Base-by-base conservation (phyloP, 2,329 filamentous ascomycete species). In the Myriangium duriaei region DNA sequence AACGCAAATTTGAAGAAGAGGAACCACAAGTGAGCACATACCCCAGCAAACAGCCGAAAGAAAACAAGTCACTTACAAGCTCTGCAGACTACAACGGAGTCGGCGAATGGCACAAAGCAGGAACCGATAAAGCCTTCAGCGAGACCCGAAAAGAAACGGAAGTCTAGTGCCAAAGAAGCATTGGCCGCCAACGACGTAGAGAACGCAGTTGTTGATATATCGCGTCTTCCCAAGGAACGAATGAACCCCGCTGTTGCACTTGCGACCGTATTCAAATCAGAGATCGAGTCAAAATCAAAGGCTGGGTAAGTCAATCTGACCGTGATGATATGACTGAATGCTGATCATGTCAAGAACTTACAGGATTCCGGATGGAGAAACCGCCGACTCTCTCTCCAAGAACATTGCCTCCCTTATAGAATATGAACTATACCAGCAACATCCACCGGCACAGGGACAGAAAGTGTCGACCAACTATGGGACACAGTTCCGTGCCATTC, bases 331-430 rank as follows among this genome's bases (percentile, higher is more conserved):
- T 5, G 14, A 15, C n/a, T 4, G 5, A 12, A 37, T 17, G 11
- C 36, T 30, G 17, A 28, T 17, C 9, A 18, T 11, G 4, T 14
- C n/a, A 11, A 29, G 21, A n/a, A 44, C 72, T 7, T 78, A 79
- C 48, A 62, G 65, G 16, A 61, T 86, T 12, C 70, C 76, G 1
- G 69, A 77, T 35, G 79, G 73, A 32, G 68, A 76, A 39, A 75
- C 74, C 0, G 65, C 72, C 11, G 75, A 79, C 34, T 68, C 69
- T 7, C 64, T 82, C 42, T 77, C 80, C 9, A 77, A 81, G 52
- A 71, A 71, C 14, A 70, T 87, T 32, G 82, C 81, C 11, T 63
- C 94, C 16, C 73, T 84, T 46, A 80, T 96, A 44, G 87, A 95
- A 62, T 75, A 84, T 50, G 68, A 72, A 43, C 62, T 76, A 42